These are phyloP conservation scores for Tuber melanosporum DNA, from an alignment of 495 filamentous ascomycete genomes.

Conservation along the genomic window DNA sequence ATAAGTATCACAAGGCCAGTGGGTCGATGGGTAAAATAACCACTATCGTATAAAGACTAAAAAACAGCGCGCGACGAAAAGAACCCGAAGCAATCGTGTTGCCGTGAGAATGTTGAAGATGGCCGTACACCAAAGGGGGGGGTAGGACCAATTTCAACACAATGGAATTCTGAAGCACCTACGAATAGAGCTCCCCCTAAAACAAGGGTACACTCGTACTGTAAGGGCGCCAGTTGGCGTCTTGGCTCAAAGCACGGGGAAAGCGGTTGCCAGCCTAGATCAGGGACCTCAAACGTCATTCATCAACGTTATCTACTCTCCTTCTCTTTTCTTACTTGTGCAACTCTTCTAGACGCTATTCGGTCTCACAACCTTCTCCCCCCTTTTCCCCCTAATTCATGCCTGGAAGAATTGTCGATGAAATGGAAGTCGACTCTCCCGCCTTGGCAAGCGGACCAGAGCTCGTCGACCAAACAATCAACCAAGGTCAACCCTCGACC, in stretches of 20 bases:
- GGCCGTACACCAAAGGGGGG: background rate
- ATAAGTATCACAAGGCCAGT: constrained; percentile 26
- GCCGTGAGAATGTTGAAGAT: background rate
- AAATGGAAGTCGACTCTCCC: constrained; percentile 1
- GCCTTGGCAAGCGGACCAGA: background rate
- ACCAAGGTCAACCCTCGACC: constrained; percentile 27
- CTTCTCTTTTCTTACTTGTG: background rate
- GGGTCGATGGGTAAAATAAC: constrained; percentile 26
- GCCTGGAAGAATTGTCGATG: constrained; percentile 24
- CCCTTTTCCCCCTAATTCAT: background rate
- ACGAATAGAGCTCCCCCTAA: background rate
- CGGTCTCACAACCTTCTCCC: background rate
- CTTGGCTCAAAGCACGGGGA: background rate
- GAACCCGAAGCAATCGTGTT: background rate
- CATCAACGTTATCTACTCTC: background rate
- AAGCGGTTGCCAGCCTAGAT: background rate
- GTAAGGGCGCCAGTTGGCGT: background rate
- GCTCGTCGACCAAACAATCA: constrained; percentile 5
- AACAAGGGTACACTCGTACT: too few relatives aligned
- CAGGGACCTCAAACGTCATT: background rate
- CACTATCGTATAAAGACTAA: background rate
- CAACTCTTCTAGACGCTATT: background rate
- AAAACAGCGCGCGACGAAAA: background rate
- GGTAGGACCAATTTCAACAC: background rate
- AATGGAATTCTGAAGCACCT: background rate